Percentiles rank a stretch among this genome's conserved stretches.
Conservation (phyloP, 805 yeast genomes). For the Candida ficus region DNA sequence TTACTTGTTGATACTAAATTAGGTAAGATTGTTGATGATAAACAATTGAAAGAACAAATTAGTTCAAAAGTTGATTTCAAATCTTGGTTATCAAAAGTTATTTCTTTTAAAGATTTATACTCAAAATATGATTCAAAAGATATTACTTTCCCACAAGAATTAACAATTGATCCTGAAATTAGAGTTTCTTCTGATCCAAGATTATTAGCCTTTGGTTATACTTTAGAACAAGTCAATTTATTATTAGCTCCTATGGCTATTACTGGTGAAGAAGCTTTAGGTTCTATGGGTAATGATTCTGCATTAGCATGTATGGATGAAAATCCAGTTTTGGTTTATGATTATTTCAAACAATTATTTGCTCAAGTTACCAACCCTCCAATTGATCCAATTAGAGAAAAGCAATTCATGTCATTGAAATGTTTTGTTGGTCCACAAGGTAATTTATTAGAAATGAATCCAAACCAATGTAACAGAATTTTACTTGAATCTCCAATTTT, state of each 20-base stretch:
- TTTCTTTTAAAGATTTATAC: slow-evolving; percentile 73
- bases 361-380: slow-evolving; percentile 99
- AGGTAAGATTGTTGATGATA: slow-evolving; percentile 91
- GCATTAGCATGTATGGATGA: slow-evolving; percentile 93
- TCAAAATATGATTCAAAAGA: slow-evolving; percentile 40
- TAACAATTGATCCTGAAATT: slow-evolving; percentile 25
- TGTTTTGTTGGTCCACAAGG: slow-evolving; percentile 99
- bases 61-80: slow-evolving; percentile 85
- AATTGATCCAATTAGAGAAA: slow-evolving; percentile 95
- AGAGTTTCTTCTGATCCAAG: slow-evolving; percentile 73
- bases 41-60: slow-evolving; percentile 75
- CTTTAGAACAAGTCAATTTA: slow-evolving; percentile 85
- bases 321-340: slow-evolving; percentile 86
- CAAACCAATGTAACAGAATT: slow-evolving; percentile 87
- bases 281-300: slow-evolving; percentile 98
- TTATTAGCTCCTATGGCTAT: slow-evolving; percentile 90
- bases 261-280: slow-evolving; percentile 89
- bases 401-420: slow-evolving; percentile 94
- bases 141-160: slow-evolving; percentile 13
- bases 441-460: slow-evolving; percentile 85
- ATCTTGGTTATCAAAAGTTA: slow-evolving; percentile 86
- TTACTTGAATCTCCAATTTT: slow-evolving; percentile 79
- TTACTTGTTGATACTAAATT: slow-evolving; percentile 88
- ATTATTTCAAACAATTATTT: slow-evolving; percentile 91
- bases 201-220: slow-evolving; percentile 82